Evolutionary conservation across 768 basidiomycete species (phyloP).

Genomic region (Boletus subcaerulescens): DNA sequence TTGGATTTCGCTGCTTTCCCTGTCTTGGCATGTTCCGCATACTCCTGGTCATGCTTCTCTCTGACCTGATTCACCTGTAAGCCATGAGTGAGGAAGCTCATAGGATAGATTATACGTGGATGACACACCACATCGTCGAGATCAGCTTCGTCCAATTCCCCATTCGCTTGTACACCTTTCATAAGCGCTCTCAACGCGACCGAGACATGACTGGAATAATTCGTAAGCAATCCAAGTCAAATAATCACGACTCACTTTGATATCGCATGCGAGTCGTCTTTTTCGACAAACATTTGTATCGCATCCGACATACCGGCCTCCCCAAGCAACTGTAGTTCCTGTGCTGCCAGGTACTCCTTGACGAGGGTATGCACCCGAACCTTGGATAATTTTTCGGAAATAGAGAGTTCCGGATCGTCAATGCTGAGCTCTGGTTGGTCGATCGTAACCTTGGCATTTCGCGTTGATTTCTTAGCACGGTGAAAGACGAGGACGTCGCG

Average conservation of each 20-base stretch:
- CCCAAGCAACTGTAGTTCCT: conserved; percentile 88
- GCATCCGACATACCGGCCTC: conserved; percentile 92
- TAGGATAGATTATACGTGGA: neutral
- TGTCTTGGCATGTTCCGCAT: conserved; percentile 44
- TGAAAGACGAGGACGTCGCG: conserved; percentile 91
- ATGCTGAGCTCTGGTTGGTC: conserved; percentile 81
- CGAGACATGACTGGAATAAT: conserved; percentile 52
- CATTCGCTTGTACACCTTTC: conserved; percentile 64
- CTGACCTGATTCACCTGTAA: conserved; percentile 66
- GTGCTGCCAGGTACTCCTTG: conserved; percentile 86
- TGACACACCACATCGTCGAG: conserved; percentile 66
- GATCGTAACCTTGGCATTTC: conserved; percentile 54
- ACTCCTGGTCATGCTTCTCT: conserved; percentile 64
- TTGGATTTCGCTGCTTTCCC: conserved; percentile 42
- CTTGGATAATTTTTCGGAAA: conserved; percentile 72
- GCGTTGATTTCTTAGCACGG: conserved; percentile 60
- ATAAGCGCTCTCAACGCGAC: conserved; percentile 57
- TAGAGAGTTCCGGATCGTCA: conserved; percentile 66
- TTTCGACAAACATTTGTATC: conserved; percentile 93
- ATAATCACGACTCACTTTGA: conserved; percentile 55
- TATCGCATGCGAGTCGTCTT: conserved; percentile 94
- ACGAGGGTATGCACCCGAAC: conserved; percentile 89
- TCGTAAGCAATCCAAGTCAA: neutral
- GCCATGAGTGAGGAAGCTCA: neutral
- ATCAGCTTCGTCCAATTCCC: conserved; percentile 67